phyloP scores from a whole-genome alignment of 208 protist genomes.

The Leptomonas pyrrhocoris region DNA sequence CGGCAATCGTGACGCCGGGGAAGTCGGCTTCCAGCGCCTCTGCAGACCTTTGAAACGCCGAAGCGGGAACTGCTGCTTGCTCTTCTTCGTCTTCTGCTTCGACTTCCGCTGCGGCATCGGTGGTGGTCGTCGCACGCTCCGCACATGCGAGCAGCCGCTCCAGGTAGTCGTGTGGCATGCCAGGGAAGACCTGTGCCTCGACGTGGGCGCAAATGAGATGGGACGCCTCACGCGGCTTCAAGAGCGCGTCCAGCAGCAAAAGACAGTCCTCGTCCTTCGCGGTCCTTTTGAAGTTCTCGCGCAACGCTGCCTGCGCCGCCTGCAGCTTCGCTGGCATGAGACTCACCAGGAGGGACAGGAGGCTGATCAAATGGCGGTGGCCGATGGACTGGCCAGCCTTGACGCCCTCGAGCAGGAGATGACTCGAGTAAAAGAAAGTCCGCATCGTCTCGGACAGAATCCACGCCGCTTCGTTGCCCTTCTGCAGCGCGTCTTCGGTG shows the following conservation, averaged over 20 bases:
- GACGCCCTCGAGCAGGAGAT: slow-evolving; percentile 56
- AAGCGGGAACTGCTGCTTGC: not conserved
- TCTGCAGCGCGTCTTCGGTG: slow-evolving; percentile 51
- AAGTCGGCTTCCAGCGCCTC: slow-evolving; percentile 14
- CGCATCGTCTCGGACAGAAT: slow-evolving; percentile 60
- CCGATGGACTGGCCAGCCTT: slow-evolving; percentile 52
- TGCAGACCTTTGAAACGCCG: not conserved
- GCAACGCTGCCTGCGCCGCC: slow-evolving; percentile 24
- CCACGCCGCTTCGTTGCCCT: slow-evolving; percentile 43
- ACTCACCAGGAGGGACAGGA: slow-evolving; percentile 61
- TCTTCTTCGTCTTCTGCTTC: slow-evolving; percentile 2
- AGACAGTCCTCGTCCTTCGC: slow-evolving; percentile 37
- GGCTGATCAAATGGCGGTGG: slow-evolving; percentile 55
- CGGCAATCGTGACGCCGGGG: slow-evolving; percentile 19
- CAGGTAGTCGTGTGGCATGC: slow-evolving; percentile 11
- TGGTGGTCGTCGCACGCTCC: not conserved
- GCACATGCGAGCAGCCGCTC: slow-evolving; percentile 6
- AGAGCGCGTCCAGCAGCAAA: slow-evolving; percentile 50
- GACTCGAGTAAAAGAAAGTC: slow-evolving; percentile 43
- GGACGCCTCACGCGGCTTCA: slow-evolving; percentile 32
- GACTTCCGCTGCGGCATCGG: not conserved
- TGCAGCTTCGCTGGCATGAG: slow-evolving; percentile 37
- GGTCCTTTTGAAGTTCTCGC: slow-evolving; percentile 40
- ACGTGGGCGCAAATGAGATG: slow-evolving; percentile 32
- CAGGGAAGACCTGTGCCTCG: slow-evolving; percentile 17